Evolutionary conservation across 2,329 filamentous ascomycete genomes (phyloP).

Genomic region (Immersiporthe knoxdaviesiana): DNA sequence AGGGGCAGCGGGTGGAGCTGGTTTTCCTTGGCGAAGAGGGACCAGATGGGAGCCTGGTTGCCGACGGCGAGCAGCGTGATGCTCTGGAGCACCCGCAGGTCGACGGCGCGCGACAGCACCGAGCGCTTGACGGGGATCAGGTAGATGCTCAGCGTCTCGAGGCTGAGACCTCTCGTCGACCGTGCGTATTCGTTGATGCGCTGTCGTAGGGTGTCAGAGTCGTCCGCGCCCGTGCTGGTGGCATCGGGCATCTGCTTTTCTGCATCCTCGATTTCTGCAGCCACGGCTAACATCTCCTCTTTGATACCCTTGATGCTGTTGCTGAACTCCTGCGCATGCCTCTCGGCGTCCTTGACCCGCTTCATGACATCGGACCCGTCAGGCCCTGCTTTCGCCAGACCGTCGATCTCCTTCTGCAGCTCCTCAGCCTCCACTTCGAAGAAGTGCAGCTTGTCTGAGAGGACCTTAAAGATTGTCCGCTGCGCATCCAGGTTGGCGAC

Average conservation of each 20-base stretch:
- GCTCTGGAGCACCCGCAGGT: constrained; percentile 58
- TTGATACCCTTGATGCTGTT: constrained; percentile 41
- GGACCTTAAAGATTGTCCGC: constrained; percentile 39
- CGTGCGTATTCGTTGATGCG: constrained; percentile 58
- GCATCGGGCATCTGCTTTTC: constrained; percentile 33
- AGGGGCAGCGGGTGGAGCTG: constrained; percentile 54
- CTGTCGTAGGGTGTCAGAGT: constrained; percentile 33
- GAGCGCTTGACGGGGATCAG: constrained; percentile 64
- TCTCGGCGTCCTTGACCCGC: constrained; percentile 35
- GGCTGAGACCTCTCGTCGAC: constrained; percentile 59
- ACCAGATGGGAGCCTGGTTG: constrained; percentile 63
- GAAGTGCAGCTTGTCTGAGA: constrained; percentile 40
- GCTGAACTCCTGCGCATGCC: constrained; percentile 37
- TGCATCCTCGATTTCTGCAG: constrained; percentile 43
- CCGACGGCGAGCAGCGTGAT: constrained; percentile 68
- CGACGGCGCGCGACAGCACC: constrained; percentile 58
- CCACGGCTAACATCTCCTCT: constrained; percentile 41
- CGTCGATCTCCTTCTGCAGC: constrained; percentile 39
- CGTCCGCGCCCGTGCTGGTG: constrained; percentile 19
- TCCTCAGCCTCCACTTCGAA: constrained; percentile 38
- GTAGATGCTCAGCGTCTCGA: constrained; percentile 59
- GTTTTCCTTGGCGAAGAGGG: constrained; percentile 58
- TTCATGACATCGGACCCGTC: constrained; percentile 27
- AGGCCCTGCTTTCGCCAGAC: constrained; percentile 29
- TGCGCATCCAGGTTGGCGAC: constrained; percentile 37